Base-by-base conservation (phyloP, 2,329 filamentous ascomycete species). In the Sporothrix brasiliensis region DNA sequence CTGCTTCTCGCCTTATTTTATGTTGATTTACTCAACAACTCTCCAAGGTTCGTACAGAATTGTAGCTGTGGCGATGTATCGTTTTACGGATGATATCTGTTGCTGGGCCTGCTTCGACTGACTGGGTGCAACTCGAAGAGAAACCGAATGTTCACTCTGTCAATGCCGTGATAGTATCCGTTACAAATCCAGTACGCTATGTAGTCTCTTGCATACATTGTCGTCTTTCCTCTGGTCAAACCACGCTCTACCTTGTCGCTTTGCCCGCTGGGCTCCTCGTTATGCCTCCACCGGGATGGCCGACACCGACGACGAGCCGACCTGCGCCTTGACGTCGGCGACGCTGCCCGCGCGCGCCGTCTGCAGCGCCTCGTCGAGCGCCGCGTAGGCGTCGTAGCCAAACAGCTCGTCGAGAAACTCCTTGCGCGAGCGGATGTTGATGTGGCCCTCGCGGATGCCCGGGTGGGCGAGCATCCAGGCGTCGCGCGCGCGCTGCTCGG, bases 401-500 rank as follows among this genome's bases (percentile, higher is more conserved):
- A 72, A 72, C 47, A 72, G 68, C 71, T 70, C 71, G 65, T 72
- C 71, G 34, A 72, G 27, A 27, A 72, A 72, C 65, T 72, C 71
- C 49, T 72, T 70, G 68, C 71, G 71, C 47, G 63, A 65, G 14
- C 71, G 71, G 27, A 72, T 72, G 71, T 72, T 72, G 54, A 70
- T 70, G 68, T 72, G 71, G 34, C 24, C 11, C 56, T 34, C 52
- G 6, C 21, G 44, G 52, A 72, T 72, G 19, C 71, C 71, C n/a
- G 71, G 71, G 65, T 72, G 49, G 14, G 69, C 68, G 34, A 70
- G 71, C 68, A 71, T 54, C 69, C 69, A 72, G 6, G 67, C 67
- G 67, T 72, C 71, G 41, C 71, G 71, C 39, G 66, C 53, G 49
- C 58, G 24, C 71, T 72, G 71, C 30, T 67, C 67, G 34, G 34